Evolutionary conservation across 371 early-diverging fungal genomes (phyloP), one percentile per base, ranked within the genome.

Genomic region (Mucor irregularis): DNA sequence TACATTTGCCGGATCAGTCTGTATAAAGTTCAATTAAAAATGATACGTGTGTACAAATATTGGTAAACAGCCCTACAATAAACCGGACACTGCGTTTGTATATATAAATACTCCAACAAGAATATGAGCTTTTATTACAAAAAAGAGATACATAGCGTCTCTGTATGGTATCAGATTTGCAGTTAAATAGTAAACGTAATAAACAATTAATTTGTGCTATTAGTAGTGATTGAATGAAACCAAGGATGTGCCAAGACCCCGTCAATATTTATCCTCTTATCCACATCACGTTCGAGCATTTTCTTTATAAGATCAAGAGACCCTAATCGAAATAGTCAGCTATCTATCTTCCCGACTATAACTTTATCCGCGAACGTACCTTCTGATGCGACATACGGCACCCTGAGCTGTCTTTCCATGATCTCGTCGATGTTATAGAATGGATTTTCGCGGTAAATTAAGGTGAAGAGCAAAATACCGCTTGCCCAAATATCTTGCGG

Each of bases 401-500:
- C 46, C 49, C 13, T 82, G 29, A 53, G n/a, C 39, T 61, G 51
- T 17, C 45, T 42, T 28, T 63, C 51, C 59, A 51, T 46, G 1
- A 58, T 58, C 40, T 58, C 62, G 11, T 62, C 62, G 30, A 62
- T 49, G 38, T 62, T 62, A 35, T 62, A 62, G 34, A 62, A 62
- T 2, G 62, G 62, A 26, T 51, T 59, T 45, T 65, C 49, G 30
- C 26, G 79, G 51, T 81, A 86, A 24, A 88, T 74, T 56, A 92
- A 73, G 9, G 89, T 89, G 60, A 85, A 92, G 46, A 92, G 55
- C 31, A 92, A 70, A 37, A 90, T 75, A 1, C 91, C 91, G 3
- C 87, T 56, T 1, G 89, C 81, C 90, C 92, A 92, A 29, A 87
- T 80, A 59, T 92, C 93, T 58, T 88, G 90, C 30, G 83, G 86